Evolutionary conservation across 1,139 yeast genomes (phyloP), one percentile per base, ranked within the genome.

Genomic region (Lodderomyces metapsilosis): DNA sequence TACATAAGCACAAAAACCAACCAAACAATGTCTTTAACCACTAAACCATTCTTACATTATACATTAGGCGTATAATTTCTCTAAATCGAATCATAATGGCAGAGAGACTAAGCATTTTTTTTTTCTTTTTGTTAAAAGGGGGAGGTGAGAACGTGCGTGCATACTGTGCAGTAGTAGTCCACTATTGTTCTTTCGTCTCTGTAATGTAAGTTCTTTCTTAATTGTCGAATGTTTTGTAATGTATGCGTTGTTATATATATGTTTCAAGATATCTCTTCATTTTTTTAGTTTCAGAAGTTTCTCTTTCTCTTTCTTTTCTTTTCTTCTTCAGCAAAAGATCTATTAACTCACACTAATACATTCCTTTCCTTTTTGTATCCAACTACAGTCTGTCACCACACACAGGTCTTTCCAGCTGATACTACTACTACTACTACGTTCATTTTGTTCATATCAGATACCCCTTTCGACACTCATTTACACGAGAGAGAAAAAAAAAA

Each of bases 401-500:
- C 11, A n/a, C 32, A 28, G 32, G 13, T 28, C 32, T 15, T 28
- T 15, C 3, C 4, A 4, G 16, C 30, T 25, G 30, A 25, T 13
- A 12, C n/a, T 17, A 18, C 13, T 20, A 13, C 21, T 17, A 18
- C 28, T 31, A 17, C 18, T 21, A 36, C 35, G 18, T 15, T 37
- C 35, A 13, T 37, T 37, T 13, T 12, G 3, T 9, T 3, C 5
- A 28, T 3, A 12, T n/a, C 10, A 17, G 8, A 18, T 30, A 16
- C 13, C 16, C 35, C 36, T 13, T 13, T 34, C 11, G n/a, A n/a
- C 25, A 27, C 25, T 27, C 38, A 5, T 18, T 31, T 20, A 31
- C 23, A 16, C 39, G 35, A 16, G 25, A 10, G 31, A 31, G 33
- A 37, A 34, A 32, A 17, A 23, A 35, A 23, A 37, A 37, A 37